A percentile compares a stretch with the other conserved stretches of the same genome.
Evolutionary conservation across 164 flowering plant genomes (phyloP).

Genomic region (Litsea cubeba): DNA sequence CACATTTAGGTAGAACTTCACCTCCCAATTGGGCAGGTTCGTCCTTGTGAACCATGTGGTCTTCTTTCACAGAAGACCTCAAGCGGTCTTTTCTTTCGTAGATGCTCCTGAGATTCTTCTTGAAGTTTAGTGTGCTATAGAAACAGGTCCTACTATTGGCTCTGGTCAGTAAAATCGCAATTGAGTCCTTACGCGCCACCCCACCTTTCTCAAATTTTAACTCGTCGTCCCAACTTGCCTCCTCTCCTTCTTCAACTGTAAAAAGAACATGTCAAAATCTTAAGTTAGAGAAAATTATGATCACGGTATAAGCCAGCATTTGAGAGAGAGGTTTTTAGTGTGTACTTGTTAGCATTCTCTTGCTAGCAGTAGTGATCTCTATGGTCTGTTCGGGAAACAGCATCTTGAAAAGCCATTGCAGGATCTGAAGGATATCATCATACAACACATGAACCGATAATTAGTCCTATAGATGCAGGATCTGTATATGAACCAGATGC

Average conservation of each 20-base stretch:
- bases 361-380: slow-evolving; percentile 11
- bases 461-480: neutral
- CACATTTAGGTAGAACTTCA: slow-evolving; percentile 53
- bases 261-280: neutral
- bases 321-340: neutral
- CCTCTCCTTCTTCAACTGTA: slow-evolving; percentile 19
- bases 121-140: slow-evolving; percentile 31
- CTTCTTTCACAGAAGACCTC: slow-evolving; percentile 17
- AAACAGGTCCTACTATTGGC: slow-evolving; percentile 36
- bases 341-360: slow-evolving; percentile 23
- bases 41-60: slow-evolving; percentile 23
- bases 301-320: neutral
- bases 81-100: slow-evolving; percentile 10
- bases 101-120: slow-evolving; percentile 25
- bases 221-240: slow-evolving; percentile 14
- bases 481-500: neutral
- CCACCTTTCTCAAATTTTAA: slow-evolving; percentile 6
- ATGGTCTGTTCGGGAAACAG: slow-evolving; percentile 13
- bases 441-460: neutral
- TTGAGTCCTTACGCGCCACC: slow-evolving; percentile 12
- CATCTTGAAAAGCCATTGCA: slow-evolving; percentile 28
- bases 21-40: slow-evolving; percentile 34
- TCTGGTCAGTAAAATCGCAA: slow-evolving; percentile 26
- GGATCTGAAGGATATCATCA: neutral
- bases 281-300: neutral